phyloP scores from a whole-genome alignment of 2,329 filamentous ascomycete genomes.

The Aschersonia sp. region DNA sequence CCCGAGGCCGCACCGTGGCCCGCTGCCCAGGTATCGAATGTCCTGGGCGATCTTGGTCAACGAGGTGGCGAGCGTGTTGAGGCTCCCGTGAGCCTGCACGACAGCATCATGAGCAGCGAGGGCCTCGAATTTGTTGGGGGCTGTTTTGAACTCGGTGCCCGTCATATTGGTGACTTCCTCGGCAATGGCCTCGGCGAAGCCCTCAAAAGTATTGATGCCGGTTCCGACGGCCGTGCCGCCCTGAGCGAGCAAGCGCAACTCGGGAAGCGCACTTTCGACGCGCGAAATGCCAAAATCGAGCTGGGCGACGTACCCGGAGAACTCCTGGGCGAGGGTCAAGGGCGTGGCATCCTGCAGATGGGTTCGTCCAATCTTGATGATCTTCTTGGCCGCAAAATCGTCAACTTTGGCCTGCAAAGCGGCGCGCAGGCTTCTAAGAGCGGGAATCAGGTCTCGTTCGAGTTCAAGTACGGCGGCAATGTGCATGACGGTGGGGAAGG shows the following conservation, averaged over 20 bases:
- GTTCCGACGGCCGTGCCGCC: slow-evolving; percentile 95
- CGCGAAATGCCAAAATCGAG: slow-evolving; percentile 82
- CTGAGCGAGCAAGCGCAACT: slow-evolving; percentile 78
- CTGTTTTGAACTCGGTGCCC: slow-evolving; percentile 84
- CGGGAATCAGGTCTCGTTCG: slow-evolving; percentile 70
- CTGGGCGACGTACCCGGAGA: slow-evolving; percentile 93
- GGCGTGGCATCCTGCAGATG: slow-evolving; percentile 97
- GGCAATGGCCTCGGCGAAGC: slow-evolving; percentile 88
- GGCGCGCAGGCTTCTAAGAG: slow-evolving; percentile 65
- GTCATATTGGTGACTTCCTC: slow-evolving; percentile 86
- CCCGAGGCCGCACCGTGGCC: slow-evolving; percentile 86
- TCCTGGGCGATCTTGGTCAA: slow-evolving; percentile 98
- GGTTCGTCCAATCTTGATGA: slow-evolving; percentile 98
- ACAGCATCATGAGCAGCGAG: slow-evolving; percentile 92
- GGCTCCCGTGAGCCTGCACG: slow-evolving; percentile 80
- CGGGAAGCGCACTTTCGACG: slow-evolving; percentile 67
- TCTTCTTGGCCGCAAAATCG: slow-evolving; percentile 67
- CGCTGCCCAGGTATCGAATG: slow-evolving; percentile 90
- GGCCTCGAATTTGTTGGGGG: slow-evolving; percentile 97
- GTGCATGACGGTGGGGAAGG: slow-evolving; percentile 99
- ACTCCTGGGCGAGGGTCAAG: slow-evolving; percentile 89
- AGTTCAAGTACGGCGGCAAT: slow-evolving; percentile 93
- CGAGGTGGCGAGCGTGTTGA: slow-evolving; percentile 84
- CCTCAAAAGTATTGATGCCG: slow-evolving; percentile 92
- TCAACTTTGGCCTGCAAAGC: slow-evolving; percentile 82